Evolutionary conservation across 1,284 basidiomycete species (phyloP).

Genomic region (Heterobasidion irregulare): DNA sequence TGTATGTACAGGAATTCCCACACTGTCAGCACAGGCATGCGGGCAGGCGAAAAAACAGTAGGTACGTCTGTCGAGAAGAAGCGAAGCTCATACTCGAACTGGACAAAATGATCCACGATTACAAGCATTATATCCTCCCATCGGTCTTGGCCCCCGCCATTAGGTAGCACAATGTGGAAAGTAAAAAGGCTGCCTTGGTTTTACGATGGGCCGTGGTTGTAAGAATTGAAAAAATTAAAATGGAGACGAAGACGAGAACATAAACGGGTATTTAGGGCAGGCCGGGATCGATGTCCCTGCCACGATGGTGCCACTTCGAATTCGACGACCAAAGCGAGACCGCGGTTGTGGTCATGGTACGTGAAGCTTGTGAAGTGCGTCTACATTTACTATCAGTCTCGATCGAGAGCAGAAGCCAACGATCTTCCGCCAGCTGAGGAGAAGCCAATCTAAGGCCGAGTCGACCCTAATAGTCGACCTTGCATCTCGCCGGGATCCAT

Average conservation of each 20-base stretch:
- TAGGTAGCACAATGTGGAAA: slow-evolving; percentile 44
- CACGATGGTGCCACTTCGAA: no score
- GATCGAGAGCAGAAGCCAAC: no score
- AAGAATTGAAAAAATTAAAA: slow-evolving; percentile 33
- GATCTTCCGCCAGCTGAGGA: no score
- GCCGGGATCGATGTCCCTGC: not conserved
- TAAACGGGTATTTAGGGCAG: slow-evolving; percentile 9
- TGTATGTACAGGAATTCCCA: not conserved
- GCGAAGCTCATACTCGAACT: slow-evolving; percentile 48
- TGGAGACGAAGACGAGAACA: not conserved
- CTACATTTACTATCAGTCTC: no score
- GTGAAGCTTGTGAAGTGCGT: no score
- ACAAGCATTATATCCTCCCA: slow-evolving; percentile 65
- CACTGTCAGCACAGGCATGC: not conserved
- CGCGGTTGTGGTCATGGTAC: no score
- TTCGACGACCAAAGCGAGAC: no score
- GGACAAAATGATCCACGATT: slow-evolving; percentile 17
- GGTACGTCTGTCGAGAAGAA: slow-evolving; percentile 47
- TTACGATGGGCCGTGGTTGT: slow-evolving; percentile 48
- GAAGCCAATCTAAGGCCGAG: no score
- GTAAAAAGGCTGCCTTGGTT: slow-evolving; percentile 55
- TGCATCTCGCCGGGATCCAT: no score
- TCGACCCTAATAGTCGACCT: no score
- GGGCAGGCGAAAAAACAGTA: no score
- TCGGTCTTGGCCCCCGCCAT: slow-evolving; percentile 71